phyloP scores from a whole-genome alignment of 2,329 filamentous ascomycete species.

The Cercospora sojina region DNA sequence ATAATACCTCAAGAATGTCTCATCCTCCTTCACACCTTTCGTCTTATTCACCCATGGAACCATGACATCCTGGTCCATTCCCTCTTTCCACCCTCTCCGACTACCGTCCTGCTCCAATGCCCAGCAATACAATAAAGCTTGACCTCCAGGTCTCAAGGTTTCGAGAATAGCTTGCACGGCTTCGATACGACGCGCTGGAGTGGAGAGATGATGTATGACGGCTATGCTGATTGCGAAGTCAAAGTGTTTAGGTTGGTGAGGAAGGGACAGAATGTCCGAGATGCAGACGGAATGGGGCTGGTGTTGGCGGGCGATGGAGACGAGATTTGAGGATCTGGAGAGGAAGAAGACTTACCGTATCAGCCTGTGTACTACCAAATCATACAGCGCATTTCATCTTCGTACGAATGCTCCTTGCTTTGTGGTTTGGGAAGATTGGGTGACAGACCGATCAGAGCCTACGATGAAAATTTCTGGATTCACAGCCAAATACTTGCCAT shows the following conservation, averaged over 20 bases:
- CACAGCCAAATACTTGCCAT: conserved; percentile 89
- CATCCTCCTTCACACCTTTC: conserved; percentile 31
- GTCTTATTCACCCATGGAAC: conserved; percentile 78
- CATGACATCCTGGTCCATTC: conserved; percentile 82
- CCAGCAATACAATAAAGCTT: conserved; percentile 87
- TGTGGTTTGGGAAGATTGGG: background rate
- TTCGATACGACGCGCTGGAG: conserved; percentile 66
- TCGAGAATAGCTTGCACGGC: conserved; percentile 71
- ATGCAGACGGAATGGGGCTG: conserved; percentile 68
- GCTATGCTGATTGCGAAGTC: conserved; percentile 95
- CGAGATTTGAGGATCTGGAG: conserved; percentile 57
- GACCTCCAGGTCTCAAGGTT: conserved; percentile 61
- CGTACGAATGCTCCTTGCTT: background rate
- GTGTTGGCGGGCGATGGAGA: conserved; percentile 57
- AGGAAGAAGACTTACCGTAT: conserved; percentile 18
- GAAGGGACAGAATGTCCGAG: conserved; percentile 79
- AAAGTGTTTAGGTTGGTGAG: conserved; percentile 65
- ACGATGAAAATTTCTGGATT: conserved; percentile 76
- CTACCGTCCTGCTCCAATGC: conserved; percentile 87
- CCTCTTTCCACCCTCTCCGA: conserved; percentile 83
- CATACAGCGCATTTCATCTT: too few species aligned
- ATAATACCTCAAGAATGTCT: conserved; percentile 85
- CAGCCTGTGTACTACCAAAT: background rate
- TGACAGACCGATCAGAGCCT: conserved; percentile 75
- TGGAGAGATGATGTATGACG: conserved; percentile 90